Percentiles rank a stretch among this genome's conserved stretches.
Conservation (phyloP, 192 early-diverging fungal genomes). For the Dispira simplex region DNA sequence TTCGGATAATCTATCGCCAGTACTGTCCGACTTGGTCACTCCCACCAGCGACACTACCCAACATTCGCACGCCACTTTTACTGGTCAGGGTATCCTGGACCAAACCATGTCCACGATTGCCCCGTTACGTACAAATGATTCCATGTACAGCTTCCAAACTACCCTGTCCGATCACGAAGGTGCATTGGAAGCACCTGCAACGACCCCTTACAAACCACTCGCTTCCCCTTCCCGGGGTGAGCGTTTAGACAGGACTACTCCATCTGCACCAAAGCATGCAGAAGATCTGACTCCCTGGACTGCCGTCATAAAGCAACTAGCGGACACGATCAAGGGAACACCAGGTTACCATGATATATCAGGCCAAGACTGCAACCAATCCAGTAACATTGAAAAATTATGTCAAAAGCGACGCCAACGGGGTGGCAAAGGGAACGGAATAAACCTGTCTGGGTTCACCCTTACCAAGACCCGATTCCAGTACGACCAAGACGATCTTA, state of each 20-base stretch:
- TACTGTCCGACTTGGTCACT: neutral
- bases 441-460: neutral
- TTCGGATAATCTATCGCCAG: too few relatives aligned
- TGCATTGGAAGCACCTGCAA: neutral
- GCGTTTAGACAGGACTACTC: too few relatives aligned
- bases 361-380: neutral
- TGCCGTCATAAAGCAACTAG: neutral
- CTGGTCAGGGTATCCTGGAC: neutral
- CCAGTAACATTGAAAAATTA: neutral
- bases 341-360: neutral
- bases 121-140: neutral
- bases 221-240: too few relatives aligned
- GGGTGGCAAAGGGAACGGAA: neutral
- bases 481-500: constrained; percentile 5
- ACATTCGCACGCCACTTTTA: neutral
- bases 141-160: neutral
- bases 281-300: neutral
- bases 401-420: constrained; percentile 1
- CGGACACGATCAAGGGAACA: neutral
- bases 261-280: too few relatives aligned
- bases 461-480: neutral
- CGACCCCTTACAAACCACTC: neutral
- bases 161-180: neutral
- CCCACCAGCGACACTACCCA: neutral
- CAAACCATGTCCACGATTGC: constrained; percentile 11